Evolutionary conservation across 2,329 filamentous ascomycete species (phyloP).

Genomic region (Cladosporium sphaerospermum): DNA sequence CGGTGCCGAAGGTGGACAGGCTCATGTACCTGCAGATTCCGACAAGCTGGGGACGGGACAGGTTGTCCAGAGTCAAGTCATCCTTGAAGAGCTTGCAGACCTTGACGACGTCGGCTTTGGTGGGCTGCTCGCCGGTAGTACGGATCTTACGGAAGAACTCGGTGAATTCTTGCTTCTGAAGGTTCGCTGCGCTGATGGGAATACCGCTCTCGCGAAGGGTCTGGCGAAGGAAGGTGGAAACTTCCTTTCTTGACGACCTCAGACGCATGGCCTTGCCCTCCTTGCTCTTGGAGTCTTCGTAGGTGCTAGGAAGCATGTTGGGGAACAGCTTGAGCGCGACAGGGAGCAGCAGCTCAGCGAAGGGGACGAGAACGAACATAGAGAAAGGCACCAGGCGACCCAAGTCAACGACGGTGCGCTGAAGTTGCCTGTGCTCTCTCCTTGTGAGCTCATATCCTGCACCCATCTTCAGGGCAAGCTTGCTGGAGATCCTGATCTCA

Average conservation of each 20-base stretch:
- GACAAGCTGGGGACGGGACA: slow-evolving; percentile 89
- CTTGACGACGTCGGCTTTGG: slow-evolving; percentile 87
- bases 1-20: slow-evolving; percentile 91
- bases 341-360: slow-evolving; percentile 87
- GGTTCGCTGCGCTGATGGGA: slow-evolving; percentile 73
- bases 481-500: slow-evolving; percentile 88
- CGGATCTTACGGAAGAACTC: slow-evolving; percentile 96
- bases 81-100: slow-evolving; percentile 99
- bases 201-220: slow-evolving; percentile 91
- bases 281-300: slow-evolving; percentile 84
- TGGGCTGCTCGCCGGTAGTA: slow-evolving; percentile 83
- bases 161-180: slow-evolving; percentile 87
- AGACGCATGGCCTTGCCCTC: slow-evolving; percentile 80
- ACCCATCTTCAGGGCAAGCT: slow-evolving; percentile 91
- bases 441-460: slow-evolving; percentile 94
- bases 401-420: slow-evolving; percentile 88
- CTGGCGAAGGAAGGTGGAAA: slow-evolving; percentile 80
- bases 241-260: slow-evolving; percentile 83
- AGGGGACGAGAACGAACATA: slow-evolving; percentile 93
- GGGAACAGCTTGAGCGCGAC: slow-evolving; percentile 92
- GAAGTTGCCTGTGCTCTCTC: slow-evolving; percentile 84
- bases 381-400: slow-evolving; percentile 91
- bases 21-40: slow-evolving; percentile 99
- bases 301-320: slow-evolving; percentile 94
- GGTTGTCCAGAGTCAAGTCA: slow-evolving; percentile 91